Evolutionary conservation across 139 green algal species (phyloP), one percentile per base, ranked within the genome.

Genomic region (Chlorella sp.): DNA sequence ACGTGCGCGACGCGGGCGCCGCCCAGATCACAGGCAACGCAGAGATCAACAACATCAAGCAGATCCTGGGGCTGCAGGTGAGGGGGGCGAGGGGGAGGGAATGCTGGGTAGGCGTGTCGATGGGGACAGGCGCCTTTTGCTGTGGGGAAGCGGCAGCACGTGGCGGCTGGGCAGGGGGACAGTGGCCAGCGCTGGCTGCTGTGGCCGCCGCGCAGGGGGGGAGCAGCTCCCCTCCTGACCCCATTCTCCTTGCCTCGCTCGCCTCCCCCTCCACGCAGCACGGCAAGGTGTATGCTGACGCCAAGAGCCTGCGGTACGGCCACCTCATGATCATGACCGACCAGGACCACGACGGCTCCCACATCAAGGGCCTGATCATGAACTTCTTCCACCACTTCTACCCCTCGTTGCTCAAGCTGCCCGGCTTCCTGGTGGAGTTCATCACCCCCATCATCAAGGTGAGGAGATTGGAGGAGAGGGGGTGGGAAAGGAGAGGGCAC

Each of bases 291-390:
- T 99, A 99, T 77, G 88, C 93, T 17, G 89, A 95, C 83, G 84
- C 80, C 25, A 97, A 96, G 84, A 88, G 88, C 23, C 91, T 99
- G 84, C 91, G 96, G 7, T 99, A 99, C 76, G 96, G 96, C 3
- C 91, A 98, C 83, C 87, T 99, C 9, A 99, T 99, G 96, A 99
- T 99, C 81, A 99, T 99, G 96, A 99, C 96, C 1, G 96, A 99
- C 80, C 95, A 98, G 90, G 96, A 99, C 77, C 94, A 99, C 68
- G 96, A 99, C 80, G 96, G 96, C 58, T 96, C 87, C 5, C 96
- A 99, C 90, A 99, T 99, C 90, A 99, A 99, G 87, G 96, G 96
- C 43, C 93, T 99, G 14, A 96, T 99, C 84, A 99, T 99, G 92
- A 99, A 99, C 90, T 99, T 97, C 87, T 81, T 99, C 56, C 95